Base-by-base conservation (phyloP, 2,329 filamentous ascomycete species). In the Chaetomium globosum region DNA sequence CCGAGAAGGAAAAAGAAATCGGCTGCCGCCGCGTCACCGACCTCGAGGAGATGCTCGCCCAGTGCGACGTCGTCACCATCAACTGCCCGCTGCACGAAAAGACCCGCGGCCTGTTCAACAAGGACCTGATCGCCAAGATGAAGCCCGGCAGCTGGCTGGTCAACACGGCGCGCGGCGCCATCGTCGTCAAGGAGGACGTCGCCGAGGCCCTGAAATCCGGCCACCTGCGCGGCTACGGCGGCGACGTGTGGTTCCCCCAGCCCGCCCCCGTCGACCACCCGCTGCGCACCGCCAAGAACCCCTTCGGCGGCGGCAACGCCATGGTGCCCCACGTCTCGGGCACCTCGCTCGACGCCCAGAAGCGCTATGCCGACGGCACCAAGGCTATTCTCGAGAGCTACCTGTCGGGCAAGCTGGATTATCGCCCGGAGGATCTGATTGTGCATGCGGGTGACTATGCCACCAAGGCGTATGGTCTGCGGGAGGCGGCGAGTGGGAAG, bases 81-180 rank as follows among this genome's bases (percentile, higher is more conserved):
- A 99, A 99, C 89, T 97, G 93, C 86, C 95, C 95, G 61, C 87
- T 99, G 70, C 95, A 99, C 85, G 94, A 98, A 87, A 96, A 96
- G 87, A 99, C 95, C 43, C 87, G 88, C 69, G 94, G 94, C 73
- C 81, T 99, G 70, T 98, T 98, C 86, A 97, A 98, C 89, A 97
- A 97, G 89, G 92, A 98, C 57, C 85, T 98, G 75, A 94, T 98
- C 77, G 85, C 88, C 80, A 97, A 98, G 91, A 99, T 98, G 95
- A 98, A 98, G 91, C 90, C 89, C 79, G 93, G 93, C 75, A 90
- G 93, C 49, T 98, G 95, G 92, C 90, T 99, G 77, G 83, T 99
- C 83, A 99, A 99, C 89, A 99, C 95, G 39, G 95, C 95, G 73
- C 95, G 95, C 79, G 95, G 95, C 75, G 95, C 95, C 80, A 99